A percentile compares a stretch with the other conserved stretches of the same genome.
Conservation (phyloP, 148 eudicot genomes). For the Cornus controversa region DNA sequence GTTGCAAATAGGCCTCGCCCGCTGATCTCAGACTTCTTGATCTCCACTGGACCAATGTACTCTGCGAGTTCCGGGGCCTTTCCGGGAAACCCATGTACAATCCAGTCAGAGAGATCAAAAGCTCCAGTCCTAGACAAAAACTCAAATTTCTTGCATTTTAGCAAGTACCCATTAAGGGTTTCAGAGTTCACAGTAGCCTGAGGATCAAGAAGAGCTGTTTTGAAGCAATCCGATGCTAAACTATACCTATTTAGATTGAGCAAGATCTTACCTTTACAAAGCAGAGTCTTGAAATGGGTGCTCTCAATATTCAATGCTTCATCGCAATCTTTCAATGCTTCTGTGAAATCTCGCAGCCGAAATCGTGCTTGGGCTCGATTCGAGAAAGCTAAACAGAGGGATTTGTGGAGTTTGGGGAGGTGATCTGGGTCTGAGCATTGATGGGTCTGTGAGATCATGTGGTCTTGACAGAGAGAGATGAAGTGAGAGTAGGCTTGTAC, state of each 20-base stretch:
- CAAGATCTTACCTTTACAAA: constrained; percentile 88
- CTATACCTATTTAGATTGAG: constrained; percentile 25
- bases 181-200: constrained; percentile 29
- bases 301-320: constrained; percentile 56
- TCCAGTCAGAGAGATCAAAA: constrained; percentile 42
- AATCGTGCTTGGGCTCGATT: constrained; percentile 74
- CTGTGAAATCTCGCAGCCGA: constrained; percentile 31
- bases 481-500: constrained; percentile 55
- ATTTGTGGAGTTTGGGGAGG: not conserved
- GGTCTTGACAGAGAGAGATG: constrained; percentile 54
- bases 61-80: constrained; percentile 70
- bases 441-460: constrained; percentile 19
- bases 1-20: constrained; percentile 83
- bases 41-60: constrained; percentile 69
- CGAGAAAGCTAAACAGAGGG: constrained; percentile 3
- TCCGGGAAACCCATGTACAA: constrained; percentile 47
- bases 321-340: constrained; percentile 67
- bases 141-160: constrained; percentile 69
- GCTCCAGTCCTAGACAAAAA: not conserved
- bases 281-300: constrained; percentile 62
- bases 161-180: constrained; percentile 50
- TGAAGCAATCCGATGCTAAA: not conserved
- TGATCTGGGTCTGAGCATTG: not conserved
- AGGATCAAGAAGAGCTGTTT: not conserved
- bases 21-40: constrained; percentile 74